Percentiles rank a stretch among this genome's conserved stretches.
Conservation (phyloP, 148 eudicot species). For the Vaccinium darrowii region DNA sequence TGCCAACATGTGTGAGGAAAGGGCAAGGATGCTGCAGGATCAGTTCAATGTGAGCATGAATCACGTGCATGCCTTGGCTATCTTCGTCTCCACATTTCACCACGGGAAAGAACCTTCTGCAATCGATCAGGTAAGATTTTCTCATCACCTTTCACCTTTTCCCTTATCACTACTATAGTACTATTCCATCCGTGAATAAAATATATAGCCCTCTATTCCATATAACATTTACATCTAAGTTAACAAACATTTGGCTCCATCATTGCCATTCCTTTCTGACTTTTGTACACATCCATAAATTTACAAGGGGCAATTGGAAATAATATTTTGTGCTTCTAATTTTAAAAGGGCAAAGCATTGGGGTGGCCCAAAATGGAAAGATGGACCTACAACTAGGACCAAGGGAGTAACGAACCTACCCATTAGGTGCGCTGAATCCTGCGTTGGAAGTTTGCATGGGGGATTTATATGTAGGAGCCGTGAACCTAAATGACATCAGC, state of each 20-base stretch:
- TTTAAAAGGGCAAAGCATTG: neutral
- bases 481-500: neutral
- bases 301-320: neutral
- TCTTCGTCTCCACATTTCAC: slow-evolving; percentile 82
- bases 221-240: neutral
- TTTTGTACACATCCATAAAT: neutral
- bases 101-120: slow-evolving; percentile 79
- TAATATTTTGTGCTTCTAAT: neutral
- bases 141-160: neutral
- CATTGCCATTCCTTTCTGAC: neutral
- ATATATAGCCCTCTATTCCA: neutral
- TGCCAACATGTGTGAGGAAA: slow-evolving; percentile 86
- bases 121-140: slow-evolving; percentile 71
- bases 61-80: slow-evolving; percentile 89
- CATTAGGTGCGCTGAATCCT: neutral
- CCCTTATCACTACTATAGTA: no score
- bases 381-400: neutral
- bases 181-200: no score
- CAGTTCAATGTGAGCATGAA: slow-evolving; percentile 97
- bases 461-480: neutral
- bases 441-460: neutral
- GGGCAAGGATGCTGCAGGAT: slow-evolving; percentile 94
- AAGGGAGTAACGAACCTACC: neutral
- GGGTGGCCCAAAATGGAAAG: no score
- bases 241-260: neutral